Conservation (phyloP, 441 rosid species). For the Corymbia citriodora region DNA sequence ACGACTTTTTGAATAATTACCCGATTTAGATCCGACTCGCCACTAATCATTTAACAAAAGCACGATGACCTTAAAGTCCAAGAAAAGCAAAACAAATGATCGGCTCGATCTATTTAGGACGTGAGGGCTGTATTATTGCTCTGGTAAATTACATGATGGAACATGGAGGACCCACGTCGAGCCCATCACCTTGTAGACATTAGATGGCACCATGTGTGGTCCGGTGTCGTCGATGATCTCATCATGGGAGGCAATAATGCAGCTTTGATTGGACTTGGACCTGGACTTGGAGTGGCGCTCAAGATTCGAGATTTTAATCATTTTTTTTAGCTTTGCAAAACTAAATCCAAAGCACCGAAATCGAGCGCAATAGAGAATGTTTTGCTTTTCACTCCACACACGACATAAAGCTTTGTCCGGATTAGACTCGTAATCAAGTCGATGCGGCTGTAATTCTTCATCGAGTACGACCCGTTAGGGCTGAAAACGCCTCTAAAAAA, state of each 20-base stretch:
- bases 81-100: background rate
- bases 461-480: background rate
- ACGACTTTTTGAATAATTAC: rapidly evolving
- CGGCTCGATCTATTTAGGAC: background rate
- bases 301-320: background rate
- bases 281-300: background rate
- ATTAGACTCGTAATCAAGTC: background rate
- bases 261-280: background rate
- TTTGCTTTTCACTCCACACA: background rate
- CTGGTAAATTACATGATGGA: background rate
- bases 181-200: background rate
- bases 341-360: background rate
- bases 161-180: background rate
- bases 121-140: background rate
- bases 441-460: background rate
- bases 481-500: background rate
- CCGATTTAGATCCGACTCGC: rapidly evolving
- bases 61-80: background rate
- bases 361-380: background rate
- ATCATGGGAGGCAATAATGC: background rate
- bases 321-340: background rate
- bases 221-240: background rate
- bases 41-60: background rate
- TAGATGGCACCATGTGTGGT: background rate
- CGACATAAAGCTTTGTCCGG: background rate